Base-by-base conservation (phyloP, 768 basidiomycete species). In the Suillus americanus region DNA sequence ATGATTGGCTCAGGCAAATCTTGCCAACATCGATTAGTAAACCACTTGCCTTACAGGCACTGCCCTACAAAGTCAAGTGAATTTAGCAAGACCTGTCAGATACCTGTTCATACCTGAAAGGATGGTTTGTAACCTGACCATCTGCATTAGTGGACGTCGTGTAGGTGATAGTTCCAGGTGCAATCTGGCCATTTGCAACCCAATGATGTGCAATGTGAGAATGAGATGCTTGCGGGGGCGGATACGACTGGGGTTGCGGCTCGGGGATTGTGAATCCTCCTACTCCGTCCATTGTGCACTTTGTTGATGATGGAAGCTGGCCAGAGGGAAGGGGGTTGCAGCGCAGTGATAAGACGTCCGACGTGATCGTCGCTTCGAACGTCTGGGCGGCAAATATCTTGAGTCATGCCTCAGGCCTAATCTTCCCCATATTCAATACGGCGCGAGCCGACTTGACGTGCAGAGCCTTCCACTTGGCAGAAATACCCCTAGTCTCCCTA, bases 111-210 rank as follows among this genome's bases (percentile, higher is more conserved):
- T 70, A 90, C 91, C 80, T 92, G 85, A 91, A 93, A 20, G 86
- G 83, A 70, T 92, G 88, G 72, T 92, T 92, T 61, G 82, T 71
- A 38, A 84, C 62, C 66, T 82, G 80, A 20, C 91, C 91, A 78
- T 92, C 87, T 48, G 84, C 79, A 3, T 81, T 81, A 1, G 79
- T 82, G 1, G 85, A 81, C 13, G 89, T 90, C 0, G 90, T 90
- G 68, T 91, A 92, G n/a, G 89, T 91, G 69, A 89, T 80, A 45
- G 89, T 77, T n/a, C 90, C 90, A 43, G 89, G 83, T 37, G 79
- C 77, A 62, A 91, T 86, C 73, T 85, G 82, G 53, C 74, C 73
- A 35, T 75, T 73, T 2, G 70, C 13, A 54, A 20, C 30, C 53
- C 53, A 33, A 54, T 5, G 10, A 33, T 53, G 51, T 33, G 30